Evolutionary conservation across 208 protist genomes (phyloP).

Genomic region (Acanthamoeba divionensis): DNA sequence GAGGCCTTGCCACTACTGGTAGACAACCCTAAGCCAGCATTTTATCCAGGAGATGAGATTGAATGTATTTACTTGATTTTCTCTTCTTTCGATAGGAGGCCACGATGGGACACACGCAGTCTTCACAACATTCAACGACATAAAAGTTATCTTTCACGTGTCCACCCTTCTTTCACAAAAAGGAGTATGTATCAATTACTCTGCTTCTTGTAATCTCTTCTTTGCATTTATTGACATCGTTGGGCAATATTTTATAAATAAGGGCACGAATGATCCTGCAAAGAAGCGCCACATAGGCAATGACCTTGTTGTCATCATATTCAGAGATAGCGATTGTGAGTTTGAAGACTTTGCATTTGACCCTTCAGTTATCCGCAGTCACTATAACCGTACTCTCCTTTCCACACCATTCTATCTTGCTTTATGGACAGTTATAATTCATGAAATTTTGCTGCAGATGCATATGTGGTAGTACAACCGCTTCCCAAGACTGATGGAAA

Average conservation of each 20-base stretch:
- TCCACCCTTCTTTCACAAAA: neutral
- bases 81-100: neutral
- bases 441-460: neutral
- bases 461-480: neutral
- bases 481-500: neutral
- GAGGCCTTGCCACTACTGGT: neutral
- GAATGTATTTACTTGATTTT: neutral
- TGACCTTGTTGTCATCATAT: neutral
- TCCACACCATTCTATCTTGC: neutral
- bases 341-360: neutral
- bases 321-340: neutral
- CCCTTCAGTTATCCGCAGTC: neutral
- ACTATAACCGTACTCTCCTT: neutral
- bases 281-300: neutral
- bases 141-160: neutral
- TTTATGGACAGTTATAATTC: neutral
- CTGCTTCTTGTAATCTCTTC: neutral
- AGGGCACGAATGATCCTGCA: neutral
- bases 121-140: neutral
- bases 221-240: neutral
- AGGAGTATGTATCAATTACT: too few species aligned
- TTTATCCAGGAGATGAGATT: too few species aligned
- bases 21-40: too few species aligned
- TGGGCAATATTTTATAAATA: neutral
- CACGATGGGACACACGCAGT: neutral